Conservation (phyloP, 2,329 filamentous ascomycete species). For the Apiospora aurea region DNA sequence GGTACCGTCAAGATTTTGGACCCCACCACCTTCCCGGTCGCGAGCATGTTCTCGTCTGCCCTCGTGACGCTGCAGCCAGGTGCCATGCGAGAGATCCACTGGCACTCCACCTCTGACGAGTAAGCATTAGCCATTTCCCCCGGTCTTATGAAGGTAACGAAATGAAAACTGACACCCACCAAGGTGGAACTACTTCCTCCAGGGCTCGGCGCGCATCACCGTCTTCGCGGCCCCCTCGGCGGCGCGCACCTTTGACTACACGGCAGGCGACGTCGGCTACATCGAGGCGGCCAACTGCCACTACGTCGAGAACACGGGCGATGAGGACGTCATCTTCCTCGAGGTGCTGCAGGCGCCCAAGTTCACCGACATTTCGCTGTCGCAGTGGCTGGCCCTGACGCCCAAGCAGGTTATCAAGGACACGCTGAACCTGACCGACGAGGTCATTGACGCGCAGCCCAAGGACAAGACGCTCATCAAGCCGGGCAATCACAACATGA, state of each 20-base stretch:
- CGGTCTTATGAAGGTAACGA: too few relatives aligned
- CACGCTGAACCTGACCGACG: slow-evolving; percentile 53
- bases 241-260: slow-evolving; percentile 64
- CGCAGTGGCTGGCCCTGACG: slow-evolving; percentile 65
- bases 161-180: too few relatives aligned
- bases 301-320: slow-evolving; percentile 68
- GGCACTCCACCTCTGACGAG: slow-evolving; percentile 67
- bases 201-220: slow-evolving; percentile 62
- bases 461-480: slow-evolving; percentile 52
- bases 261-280: slow-evolving; percentile 66
- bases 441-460: slow-evolving; percentile 46
- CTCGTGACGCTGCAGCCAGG: slow-evolving; percentile 66
- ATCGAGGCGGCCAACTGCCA: slow-evolving; percentile 62
- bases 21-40: slow-evolving; percentile 62
- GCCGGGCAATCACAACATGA: slow-evolving; percentile 48
- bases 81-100: slow-evolving; percentile 71
- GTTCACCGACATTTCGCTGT: slow-evolving; percentile 62
- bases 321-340: slow-evolving; percentile 63
- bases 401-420: slow-evolving; percentile 65
- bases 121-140: slow-evolving; percentile 35
- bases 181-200: slow-evolving; percentile 61
- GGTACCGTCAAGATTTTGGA: slow-evolving; percentile 68
- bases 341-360: slow-evolving; percentile 62
- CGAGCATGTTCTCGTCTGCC: slow-evolving; percentile 60
- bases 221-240: slow-evolving; percentile 59